Percentiles rank a stretch among this genome's conserved stretches.
Evolutionary conservation across 169 alveolate genomes (phyloP).

Genomic region (Eimeria tenella): DNA sequence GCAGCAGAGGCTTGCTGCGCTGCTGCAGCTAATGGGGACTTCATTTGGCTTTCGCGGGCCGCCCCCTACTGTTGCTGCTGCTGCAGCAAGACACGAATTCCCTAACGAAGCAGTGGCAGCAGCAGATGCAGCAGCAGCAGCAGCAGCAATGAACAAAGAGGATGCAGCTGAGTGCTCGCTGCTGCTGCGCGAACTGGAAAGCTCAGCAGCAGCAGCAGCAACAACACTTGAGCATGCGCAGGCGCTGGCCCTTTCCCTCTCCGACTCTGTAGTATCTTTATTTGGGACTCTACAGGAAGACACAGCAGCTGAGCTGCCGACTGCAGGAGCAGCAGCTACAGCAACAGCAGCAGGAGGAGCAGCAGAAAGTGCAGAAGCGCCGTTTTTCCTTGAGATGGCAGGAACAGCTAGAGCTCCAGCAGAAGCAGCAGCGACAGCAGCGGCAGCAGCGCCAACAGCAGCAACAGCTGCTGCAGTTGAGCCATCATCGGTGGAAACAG

Average conservation of each 20-base stretch:
- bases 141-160: not conserved
- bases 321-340: not conserved
- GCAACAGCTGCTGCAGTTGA: not conserved
- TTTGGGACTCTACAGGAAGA: not conserved
- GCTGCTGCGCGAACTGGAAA: slow-evolving; percentile 37
- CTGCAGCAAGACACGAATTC: not conserved
- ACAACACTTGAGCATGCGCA: not conserved
- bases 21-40: not conserved
- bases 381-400: not conserved
- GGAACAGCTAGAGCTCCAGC: not conserved
- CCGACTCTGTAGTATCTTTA: not conserved
- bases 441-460: no score
- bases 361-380: not conserved
- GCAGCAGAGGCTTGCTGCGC: slow-evolving; percentile 26
- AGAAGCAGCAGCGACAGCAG: not conserved
- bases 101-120: not conserved
- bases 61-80: slow-evolving; percentile 35
- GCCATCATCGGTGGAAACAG: not conserved
- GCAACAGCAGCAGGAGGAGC: not conserved
- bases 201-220: slow-evolving; percentile 46
- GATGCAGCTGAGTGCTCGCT: slow-evolving; percentile 22
- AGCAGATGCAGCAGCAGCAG: slow-evolving; percentile 32
- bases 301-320: not conserved
- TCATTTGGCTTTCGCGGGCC: not conserved
- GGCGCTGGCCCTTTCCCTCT: not conserved